Evolutionary conservation across 1,284 basidiomycete species (phyloP).

Genomic region (Puccinia hordei): DNA sequence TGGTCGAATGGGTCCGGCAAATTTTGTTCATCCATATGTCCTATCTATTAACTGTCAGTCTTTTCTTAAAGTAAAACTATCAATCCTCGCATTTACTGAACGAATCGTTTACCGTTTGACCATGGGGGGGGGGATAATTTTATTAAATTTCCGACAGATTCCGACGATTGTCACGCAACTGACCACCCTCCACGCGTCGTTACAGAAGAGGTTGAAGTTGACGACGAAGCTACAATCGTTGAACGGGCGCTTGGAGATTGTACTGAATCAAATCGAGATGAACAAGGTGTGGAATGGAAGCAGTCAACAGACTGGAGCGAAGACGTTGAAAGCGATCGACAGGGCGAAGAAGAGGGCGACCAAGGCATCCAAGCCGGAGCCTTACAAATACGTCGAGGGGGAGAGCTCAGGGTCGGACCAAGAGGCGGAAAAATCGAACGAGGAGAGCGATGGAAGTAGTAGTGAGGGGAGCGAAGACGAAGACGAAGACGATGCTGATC

Average conservation of each 20-base stretch:
- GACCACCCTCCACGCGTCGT: slow-evolving; percentile 77
- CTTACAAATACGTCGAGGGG: slow-evolving; percentile 55
- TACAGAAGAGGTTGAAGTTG: slow-evolving; percentile 76
- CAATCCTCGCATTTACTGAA: not conserved
- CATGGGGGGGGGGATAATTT: no score
- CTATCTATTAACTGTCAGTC: slow-evolving; percentile 86
- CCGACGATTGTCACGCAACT: slow-evolving; percentile 81
- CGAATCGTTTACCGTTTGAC: not conserved
- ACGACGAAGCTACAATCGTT: slow-evolving; percentile 83
- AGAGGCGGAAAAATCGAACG: slow-evolving; percentile 58
- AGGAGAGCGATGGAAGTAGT: slow-evolving; percentile 61
- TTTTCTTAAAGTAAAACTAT: not conserved
- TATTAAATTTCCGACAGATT: slow-evolving; percentile 66
- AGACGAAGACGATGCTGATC: slow-evolving; percentile 45
- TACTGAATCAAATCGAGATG: slow-evolving; percentile 79
- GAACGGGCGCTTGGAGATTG: slow-evolving; percentile 86
- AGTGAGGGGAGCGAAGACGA: slow-evolving; percentile 53
- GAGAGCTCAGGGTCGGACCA: slow-evolving; percentile 56
- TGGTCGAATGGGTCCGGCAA: slow-evolving; percentile 85
- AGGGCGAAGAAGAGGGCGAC: slow-evolving; percentile 58
- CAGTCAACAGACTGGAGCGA: slow-evolving; percentile 57
- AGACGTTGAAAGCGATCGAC: slow-evolving; percentile 22
- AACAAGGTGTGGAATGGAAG: slow-evolving; percentile 56
- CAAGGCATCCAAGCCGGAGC: slow-evolving; percentile 49
- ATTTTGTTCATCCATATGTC: slow-evolving; percentile 84